A percentile compares a stretch with the other conserved stretches of the same genome.
Conservation (phyloP, 768 basidiomycete species). For the Neoboletus brunneissimus region DNA sequence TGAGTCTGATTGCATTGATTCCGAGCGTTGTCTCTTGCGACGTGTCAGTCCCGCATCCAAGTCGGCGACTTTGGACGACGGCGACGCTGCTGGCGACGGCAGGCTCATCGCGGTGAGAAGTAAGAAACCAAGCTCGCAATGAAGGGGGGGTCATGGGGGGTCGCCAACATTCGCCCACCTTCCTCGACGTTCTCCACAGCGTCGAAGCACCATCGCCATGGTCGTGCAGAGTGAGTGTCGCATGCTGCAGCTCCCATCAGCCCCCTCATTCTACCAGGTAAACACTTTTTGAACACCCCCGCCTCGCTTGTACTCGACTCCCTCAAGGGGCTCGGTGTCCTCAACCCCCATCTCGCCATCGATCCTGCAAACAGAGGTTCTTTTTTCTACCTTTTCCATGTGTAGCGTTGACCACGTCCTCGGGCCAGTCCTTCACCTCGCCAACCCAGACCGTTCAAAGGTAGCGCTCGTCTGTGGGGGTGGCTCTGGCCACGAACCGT, state of each 20-base stretch:
- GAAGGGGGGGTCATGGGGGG: constrained; percentile 8
- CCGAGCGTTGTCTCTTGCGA: constrained; percentile 72
- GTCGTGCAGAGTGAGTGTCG: background rate
- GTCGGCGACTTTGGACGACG: constrained; percentile 41
- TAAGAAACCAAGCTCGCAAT: background rate
- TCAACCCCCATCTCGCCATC: constrained; percentile 71
- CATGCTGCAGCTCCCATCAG: too few species aligned
- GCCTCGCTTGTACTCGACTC: constrained; percentile 74
- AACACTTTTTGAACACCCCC: constrained; percentile 79
- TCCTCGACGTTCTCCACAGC: background rate
- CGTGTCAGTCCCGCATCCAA: constrained; percentile 30
- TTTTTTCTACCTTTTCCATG: too few species aligned
- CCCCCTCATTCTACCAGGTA: constrained; percentile 26
- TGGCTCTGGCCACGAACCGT: constrained; percentile 88
- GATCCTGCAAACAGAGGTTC: constrained; percentile 71
- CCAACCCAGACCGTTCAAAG: constrained; percentile 54
- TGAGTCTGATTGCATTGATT: constrained; percentile 71
- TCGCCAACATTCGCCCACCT: background rate
- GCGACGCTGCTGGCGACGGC: constrained; percentile 41
- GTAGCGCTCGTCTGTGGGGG: constrained; percentile 83
- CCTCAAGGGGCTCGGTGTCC: constrained; percentile 63
- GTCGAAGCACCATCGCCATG: background rate
- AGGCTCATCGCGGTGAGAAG: constrained; percentile 39
- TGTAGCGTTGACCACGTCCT: background rate
- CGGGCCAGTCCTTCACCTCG: constrained; percentile 57